These are phyloP conservation scores for Coemansia sp. DNA, from an alignment of 192 early-diverging fungal genomes.

Conservation along the genomic window DNA sequence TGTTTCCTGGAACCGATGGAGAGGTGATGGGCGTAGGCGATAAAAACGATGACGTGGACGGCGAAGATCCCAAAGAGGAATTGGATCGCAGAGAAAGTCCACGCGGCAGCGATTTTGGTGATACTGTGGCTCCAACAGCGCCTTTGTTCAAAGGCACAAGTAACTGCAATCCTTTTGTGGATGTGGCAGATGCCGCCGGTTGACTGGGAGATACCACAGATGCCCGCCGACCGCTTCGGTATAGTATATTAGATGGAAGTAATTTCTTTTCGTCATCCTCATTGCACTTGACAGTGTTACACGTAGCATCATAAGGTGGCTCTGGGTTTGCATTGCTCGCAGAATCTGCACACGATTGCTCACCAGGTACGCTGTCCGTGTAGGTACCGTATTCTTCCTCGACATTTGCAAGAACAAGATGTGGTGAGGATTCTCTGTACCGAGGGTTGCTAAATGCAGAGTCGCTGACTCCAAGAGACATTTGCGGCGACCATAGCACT, in stretches of 20 bases:
- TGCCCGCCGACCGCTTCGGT: not conserved
- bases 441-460: slow-evolving; percentile 23
- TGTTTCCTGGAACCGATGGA: slow-evolving; percentile 15
- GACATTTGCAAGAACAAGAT: slow-evolving; percentile 14
- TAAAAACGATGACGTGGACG: slow-evolving; percentile 22
- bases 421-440: not conserved
- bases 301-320: not conserved
- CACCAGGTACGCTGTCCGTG: not conserved
- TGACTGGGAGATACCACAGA: not conserved
- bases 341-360: not conserved
- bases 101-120: slow-evolving; percentile 38
- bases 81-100: slow-evolving; percentile 27
- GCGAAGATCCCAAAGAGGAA: slow-evolving; percentile 34
- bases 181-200: not conserved
- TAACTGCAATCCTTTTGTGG: slow-evolving; percentile 14
- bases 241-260: not conserved
- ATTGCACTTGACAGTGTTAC: not conserved
- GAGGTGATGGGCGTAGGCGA: slow-evolving; percentile 33
- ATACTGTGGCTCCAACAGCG: slow-evolving; percentile 13
- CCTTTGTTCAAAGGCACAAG: slow-evolving; percentile 17
- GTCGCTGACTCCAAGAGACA: slow-evolving; percentile 18
- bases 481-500: slow-evolving; percentile 52
- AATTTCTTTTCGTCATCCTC: not conserved
- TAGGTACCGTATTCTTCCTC: slow-evolving; percentile 20
- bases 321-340: not conserved